Evolutionary conservation across 768 basidiomycete species (phyloP).

Genomic region (Lenzites betulinus): DNA sequence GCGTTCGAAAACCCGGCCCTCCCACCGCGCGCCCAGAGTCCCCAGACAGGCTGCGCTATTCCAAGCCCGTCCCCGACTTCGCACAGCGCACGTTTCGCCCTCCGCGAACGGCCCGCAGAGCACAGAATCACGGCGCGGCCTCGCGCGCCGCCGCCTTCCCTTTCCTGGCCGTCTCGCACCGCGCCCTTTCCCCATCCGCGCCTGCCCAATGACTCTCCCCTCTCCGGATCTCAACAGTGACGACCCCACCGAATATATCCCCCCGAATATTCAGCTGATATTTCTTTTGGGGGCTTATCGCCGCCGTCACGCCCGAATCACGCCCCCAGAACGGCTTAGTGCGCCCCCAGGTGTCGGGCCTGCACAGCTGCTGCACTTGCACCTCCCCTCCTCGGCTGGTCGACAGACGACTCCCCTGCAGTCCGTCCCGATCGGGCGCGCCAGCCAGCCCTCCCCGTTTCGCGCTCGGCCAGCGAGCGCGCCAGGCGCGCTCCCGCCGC

Average conservation of each 20-base stretch:
- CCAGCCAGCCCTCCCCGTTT: no score
- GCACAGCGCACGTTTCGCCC: slow-evolving; percentile 9
- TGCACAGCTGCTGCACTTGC: no score
- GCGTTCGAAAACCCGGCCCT: no score
- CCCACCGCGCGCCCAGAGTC: no score
- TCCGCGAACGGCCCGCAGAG: slow-evolving; percentile 14
- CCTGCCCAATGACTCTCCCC: background rate
- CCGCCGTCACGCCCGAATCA: slow-evolving; percentile 14
- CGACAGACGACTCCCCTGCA: background rate
- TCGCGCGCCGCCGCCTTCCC: background rate
- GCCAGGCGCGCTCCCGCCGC: background rate
- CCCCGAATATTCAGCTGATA: background rate
- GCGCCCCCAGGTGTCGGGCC: no score
- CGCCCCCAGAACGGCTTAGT: slow-evolving; percentile 14
- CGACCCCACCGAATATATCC: background rate
- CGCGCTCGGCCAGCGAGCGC: no score
- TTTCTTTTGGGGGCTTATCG: slow-evolving; percentile 6
- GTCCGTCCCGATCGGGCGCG: background rate
- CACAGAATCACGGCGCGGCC: slow-evolving; percentile 6
- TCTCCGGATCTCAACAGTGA: background rate
- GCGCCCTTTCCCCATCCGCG: slow-evolving; percentile 9
- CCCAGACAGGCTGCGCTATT: no score
- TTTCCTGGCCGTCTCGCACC: slow-evolving; percentile 5
- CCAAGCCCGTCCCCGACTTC: background rate
- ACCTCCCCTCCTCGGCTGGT: no score